Evolutionary conservation across 495 filamentous ascomycete species (phyloP).

Genomic region (Letharia columbiana): DNA sequence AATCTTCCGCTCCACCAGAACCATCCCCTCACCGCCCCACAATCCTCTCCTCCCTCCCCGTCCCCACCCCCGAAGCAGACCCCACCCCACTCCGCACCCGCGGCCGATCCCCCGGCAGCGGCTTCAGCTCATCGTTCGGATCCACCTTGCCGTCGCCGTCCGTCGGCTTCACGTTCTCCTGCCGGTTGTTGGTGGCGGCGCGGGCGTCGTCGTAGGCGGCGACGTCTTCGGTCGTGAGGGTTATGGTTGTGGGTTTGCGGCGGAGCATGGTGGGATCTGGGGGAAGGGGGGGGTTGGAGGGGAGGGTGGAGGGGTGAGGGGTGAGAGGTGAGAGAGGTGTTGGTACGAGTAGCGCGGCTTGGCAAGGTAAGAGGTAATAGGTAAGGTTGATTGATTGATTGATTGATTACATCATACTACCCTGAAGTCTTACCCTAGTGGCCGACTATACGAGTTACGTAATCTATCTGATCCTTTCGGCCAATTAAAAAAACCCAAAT

Average conservation of each 20-base stretch:
- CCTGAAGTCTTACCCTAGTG: too few species aligned
- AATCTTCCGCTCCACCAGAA: neutral
- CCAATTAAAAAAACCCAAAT: too few species aligned
- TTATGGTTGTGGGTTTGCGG: slow-evolving; percentile 67
- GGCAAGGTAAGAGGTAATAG: too few species aligned
- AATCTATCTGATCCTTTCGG: too few species aligned
- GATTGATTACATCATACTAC: too few species aligned
- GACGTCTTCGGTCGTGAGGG: slow-evolving; percentile 70
- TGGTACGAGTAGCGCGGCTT: neutral
- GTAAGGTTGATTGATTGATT: too few species aligned
- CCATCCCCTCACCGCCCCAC: slow-evolving; percentile 12
- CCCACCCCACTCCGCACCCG: slow-evolving; percentile 39
- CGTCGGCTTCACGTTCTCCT: slow-evolving; percentile 13
- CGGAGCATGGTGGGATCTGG: slow-evolving; percentile 55
- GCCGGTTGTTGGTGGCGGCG: slow-evolving; percentile 12
- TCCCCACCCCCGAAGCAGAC: slow-evolving; percentile 30
- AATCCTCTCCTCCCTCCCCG: slow-evolving; percentile 22
- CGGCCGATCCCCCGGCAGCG: slow-evolving; percentile 42
- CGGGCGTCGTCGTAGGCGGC: slow-evolving; percentile 61
- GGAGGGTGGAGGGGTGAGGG: neutral
- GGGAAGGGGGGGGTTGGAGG: neutral
- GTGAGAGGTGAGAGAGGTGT: neutral
- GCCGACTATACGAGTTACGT: too few species aligned
- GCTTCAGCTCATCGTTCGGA: slow-evolving; percentile 52
- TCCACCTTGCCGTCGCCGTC: slow-evolving; percentile 31